These are phyloP conservation scores for Carex cristatella DNA, from an alignment of 176 grass and related monocot genomes.

Conservation along the genomic window DNA sequence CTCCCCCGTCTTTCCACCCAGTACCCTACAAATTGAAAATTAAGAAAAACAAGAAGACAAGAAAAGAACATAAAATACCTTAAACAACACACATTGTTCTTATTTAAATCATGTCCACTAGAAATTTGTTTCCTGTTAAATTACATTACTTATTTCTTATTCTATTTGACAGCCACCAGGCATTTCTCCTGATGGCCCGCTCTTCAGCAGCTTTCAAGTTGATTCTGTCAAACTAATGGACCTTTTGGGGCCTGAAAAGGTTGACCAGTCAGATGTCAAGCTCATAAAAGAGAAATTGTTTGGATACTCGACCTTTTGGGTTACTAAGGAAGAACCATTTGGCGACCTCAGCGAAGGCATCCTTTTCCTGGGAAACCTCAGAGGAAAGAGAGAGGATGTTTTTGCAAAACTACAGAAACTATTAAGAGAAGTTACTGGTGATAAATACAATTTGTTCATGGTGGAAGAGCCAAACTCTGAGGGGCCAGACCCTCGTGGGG, in stretches of 20 bases:
- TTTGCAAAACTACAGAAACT: slow-evolving; percentile 73
- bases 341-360: slow-evolving; percentile 92
- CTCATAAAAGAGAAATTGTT: slow-evolving; percentile 93
- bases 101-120: background rate
- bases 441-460: slow-evolving; percentile 97
- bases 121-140: background rate
- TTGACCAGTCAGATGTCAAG: slow-evolving; percentile 81
- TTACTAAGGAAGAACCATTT: slow-evolving; percentile 95
- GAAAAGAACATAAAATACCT: background rate
- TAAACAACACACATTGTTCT: background rate
- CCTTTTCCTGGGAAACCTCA: slow-evolving; percentile 86
- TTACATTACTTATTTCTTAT: background rate
- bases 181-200: background rate
- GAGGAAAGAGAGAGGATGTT: slow-evolving; percentile 78
- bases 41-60: background rate
- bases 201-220: slow-evolving; percentile 56
- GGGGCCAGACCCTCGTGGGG: slow-evolving; percentile 81
- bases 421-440: slow-evolving; percentile 64
- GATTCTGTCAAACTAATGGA: slow-evolving; percentile 89
- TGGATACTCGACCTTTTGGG: slow-evolving; percentile 98
- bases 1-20: background rate
- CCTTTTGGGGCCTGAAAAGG: slow-evolving; percentile 89
- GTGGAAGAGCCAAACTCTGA: slow-evolving; percentile 93
- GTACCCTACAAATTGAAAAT: background rate
- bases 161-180: background rate